Evolutionary conservation across 1,139 yeast genomes (phyloP).

Genomic region (Kodamaea ohmeri): DNA sequence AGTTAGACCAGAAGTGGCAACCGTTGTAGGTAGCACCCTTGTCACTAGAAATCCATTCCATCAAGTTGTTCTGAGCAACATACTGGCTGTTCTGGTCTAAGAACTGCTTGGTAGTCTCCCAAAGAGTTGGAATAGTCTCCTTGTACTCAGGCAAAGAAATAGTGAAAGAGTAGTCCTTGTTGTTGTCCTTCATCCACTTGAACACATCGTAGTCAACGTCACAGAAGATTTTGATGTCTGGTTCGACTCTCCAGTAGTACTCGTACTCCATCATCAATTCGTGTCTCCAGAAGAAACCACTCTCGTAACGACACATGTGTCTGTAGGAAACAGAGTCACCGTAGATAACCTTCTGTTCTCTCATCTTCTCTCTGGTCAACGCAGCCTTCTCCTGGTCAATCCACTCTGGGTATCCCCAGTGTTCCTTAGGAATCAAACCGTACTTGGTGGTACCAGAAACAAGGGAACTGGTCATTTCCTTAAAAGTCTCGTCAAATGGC

Average conservation of each 20-base stretch:
- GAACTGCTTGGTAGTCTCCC: constrained; percentile 74
- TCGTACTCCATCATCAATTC: constrained; percentile 68
- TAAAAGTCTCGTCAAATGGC: constrained; percentile 41
- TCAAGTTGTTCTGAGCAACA: constrained; percentile 61
- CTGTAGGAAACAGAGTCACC: constrained; percentile 63
- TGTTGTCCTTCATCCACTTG: constrained; percentile 73
- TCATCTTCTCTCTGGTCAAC: constrained; percentile 48
- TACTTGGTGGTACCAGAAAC: constrained; percentile 43
- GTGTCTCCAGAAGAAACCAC: constrained; percentile 86
- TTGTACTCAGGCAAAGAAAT: constrained; percentile 80
- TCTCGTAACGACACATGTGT: constrained; percentile 90
- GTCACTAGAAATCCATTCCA: constrained; percentile 72
- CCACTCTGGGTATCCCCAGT: constrained; percentile 54
- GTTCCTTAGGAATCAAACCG: constrained; percentile 45
- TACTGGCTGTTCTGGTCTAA: constrained; percentile 63
- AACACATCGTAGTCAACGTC: constrained; percentile 81
- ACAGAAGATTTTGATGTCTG: constrained; percentile 74
- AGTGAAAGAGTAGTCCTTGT: constrained; percentile 74
- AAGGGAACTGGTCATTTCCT: constrained; percentile 30
- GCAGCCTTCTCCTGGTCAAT: constrained; percentile 61
- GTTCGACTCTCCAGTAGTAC: constrained; percentile 95
- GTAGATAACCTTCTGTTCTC: constrained; percentile 52
- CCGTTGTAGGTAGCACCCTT: constrained; percentile 66
- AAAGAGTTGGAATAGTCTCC: constrained; percentile 76
- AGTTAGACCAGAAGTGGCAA: constrained; percentile 89